Percentiles rank a stretch among this genome's conserved stretches.
phyloP scores from a whole-genome alignment of 148 eudicot genomes.

The Gaultheria prostrata region DNA sequence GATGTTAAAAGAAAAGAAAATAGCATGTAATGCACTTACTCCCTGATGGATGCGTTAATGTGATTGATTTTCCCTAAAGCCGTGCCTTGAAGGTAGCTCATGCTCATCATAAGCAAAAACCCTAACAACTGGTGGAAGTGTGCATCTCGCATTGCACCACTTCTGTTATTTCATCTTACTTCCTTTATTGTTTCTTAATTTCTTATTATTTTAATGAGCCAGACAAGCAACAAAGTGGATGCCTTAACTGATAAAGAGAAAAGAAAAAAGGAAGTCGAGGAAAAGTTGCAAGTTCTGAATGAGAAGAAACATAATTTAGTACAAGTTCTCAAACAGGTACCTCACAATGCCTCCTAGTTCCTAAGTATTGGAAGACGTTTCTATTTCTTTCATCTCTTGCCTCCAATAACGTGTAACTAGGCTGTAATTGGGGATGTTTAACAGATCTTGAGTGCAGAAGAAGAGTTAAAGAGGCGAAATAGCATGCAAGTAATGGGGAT shows the following conservation, averaged over 20 bases:
- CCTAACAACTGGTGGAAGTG: neutral
- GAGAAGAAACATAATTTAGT: constrained; percentile 83
- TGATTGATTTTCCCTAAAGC: neutral
- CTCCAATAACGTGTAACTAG: neutral
- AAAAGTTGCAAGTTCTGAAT: constrained; percentile 60
- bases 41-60: neutral
- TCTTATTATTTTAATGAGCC: constrained; percentile 14
- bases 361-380: neutral
- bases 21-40: neutral
- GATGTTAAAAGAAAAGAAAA: neutral
- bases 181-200: constrained; percentile 6
- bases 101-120: neutral
- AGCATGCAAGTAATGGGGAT: constrained; percentile 42
- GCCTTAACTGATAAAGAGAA: constrained; percentile 47
- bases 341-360: neutral
- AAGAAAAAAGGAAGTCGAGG: constrained; percentile 74
- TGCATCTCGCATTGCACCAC: neutral
- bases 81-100: neutral
- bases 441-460: constrained; percentile 92
- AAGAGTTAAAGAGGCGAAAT: constrained; percentile 77
- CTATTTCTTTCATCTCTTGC: neutral
- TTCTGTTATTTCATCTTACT: neutral
- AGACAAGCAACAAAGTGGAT: constrained; percentile 41
- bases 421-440: constrained; percentile 19
- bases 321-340: constrained; percentile 80